Evolutionary conservation across 179 eudicot species (phyloP).

Genomic region (Pouteria campechiana): DNA sequence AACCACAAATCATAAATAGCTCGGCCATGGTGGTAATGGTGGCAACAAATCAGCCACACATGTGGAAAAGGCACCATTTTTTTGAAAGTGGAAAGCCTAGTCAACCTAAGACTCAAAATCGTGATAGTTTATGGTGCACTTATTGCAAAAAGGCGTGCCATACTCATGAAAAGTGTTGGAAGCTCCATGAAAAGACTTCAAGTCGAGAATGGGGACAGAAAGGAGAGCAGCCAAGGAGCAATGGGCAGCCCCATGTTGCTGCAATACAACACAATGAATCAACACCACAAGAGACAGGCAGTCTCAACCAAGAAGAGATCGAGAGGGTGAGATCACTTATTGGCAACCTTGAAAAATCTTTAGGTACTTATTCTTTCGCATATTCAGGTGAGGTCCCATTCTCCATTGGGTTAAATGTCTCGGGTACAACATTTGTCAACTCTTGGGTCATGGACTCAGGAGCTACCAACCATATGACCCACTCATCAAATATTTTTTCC

Average conservation of each 20-base stretch:
- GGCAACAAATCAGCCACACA: neutral
- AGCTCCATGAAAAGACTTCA: neutral
- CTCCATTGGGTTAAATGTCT: no score
- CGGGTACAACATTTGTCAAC: no score
- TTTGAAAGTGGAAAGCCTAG: neutral
- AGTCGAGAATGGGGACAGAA: no score
- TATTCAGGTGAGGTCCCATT: neutral
- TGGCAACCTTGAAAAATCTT: neutral
- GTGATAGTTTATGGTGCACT: neutral
- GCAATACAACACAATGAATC: neutral
- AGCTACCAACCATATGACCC: no score
- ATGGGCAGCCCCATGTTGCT: neutral
- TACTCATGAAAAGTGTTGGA: conserved; percentile 1
- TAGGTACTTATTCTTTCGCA: neutral
- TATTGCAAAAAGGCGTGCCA: neutral
- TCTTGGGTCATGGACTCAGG: no score
- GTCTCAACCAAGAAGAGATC: no score
- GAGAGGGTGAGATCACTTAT: no score
- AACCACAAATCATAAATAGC: neutral
- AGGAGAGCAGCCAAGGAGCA: no score
- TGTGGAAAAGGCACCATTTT: neutral
- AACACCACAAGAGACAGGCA: neutral
- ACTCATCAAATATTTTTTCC: no score
- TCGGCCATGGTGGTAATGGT: neutral
- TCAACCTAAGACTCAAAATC: neutral